Evolutionary conservation across 208 protist genomes (phyloP).

Genomic region (Acanthamoeba royreba): DNA sequence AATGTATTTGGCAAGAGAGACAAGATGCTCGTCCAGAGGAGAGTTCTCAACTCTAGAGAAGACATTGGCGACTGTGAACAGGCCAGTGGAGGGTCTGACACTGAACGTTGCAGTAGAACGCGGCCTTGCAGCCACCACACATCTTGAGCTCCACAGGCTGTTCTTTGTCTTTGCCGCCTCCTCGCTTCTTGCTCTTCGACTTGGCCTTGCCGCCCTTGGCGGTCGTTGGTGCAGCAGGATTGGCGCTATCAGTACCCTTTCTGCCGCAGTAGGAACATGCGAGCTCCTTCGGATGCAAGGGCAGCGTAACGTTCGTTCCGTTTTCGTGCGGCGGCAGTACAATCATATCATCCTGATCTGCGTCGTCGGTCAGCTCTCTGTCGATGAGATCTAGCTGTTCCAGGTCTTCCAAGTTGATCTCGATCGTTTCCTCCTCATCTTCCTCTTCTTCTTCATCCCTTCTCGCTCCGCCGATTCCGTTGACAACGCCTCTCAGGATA

Average conservation of each 20-base stretch:
- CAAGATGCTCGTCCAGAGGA: too few relatives aligned
- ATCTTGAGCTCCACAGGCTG: neutral
- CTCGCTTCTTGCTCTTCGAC: too few relatives aligned
- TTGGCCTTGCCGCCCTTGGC: too few relatives aligned
- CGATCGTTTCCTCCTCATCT: neutral
- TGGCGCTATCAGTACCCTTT: neutral
- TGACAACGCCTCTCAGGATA: too few relatives aligned
- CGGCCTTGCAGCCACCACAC: neutral
- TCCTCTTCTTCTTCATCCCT: too few relatives aligned
- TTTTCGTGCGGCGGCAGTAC: neutral
- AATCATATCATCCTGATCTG: neutral
- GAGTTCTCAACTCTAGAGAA: too few relatives aligned
- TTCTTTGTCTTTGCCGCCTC: neutral
- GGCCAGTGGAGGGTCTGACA: conserved; percentile 2
- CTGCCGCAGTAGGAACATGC: neutral
- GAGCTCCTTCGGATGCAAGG: neutral
- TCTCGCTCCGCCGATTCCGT: too few relatives aligned
- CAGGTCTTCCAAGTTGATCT: conserved; percentile 15
- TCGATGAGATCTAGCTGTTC: neutral
- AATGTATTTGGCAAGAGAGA: too few relatives aligned
- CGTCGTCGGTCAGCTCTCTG: neutral
- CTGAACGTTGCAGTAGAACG: neutral
- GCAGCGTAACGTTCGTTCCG: neutral
- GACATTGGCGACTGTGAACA: neutral
- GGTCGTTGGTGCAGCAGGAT: neutral